Evolutionary conservation across 768 basidiomycete genomes (phyloP), one percentile per base, ranked within the genome.

Genomic region (Imleria badia): DNA sequence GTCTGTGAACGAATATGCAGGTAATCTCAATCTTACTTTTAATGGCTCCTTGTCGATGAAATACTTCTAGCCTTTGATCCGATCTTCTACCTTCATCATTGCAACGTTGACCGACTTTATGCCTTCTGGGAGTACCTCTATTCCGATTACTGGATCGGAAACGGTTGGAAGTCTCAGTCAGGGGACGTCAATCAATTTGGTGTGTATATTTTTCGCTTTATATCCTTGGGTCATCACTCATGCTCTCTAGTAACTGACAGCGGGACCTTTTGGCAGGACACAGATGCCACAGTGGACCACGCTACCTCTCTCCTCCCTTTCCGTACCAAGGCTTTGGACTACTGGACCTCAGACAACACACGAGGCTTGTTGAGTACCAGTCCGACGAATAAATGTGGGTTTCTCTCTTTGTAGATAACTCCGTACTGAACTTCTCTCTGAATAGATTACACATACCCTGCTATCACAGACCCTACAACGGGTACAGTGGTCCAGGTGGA

Each of bases 51-150:
- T 29, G 2, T 34, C 3, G 11, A 51, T 19, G 14, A 29, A 35
- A 14, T 11, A 3, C 6, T 30, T 23, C 6, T 8, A 63, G 62
- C 22, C 6, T 63, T 54, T 20, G 62, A 63, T 44, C 62, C 62
- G 1, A 57, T 63, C 17, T 63, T 63, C 52, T 60, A 29, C 43
- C 19, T 63, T 26, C 62, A 63, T 35, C 62, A 63, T 17, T 43
- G 47, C 31, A 63, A 61, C 22, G 48, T 63, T 9, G 62, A 63
- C 15, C 62, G 62, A 13, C 23, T 63, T 17, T 60, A 57, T 8
- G 58, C 62, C 6, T 57, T 63, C 30, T 63, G 62, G 62, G 62
- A 63, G 48, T 63, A 64, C 30, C 12, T 64, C 19, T 63, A 63
- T 26, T 52, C 62, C 3, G 2, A 57, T 0, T 61, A 63, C 42